Base-by-base conservation (phyloP, 2,329 filamentous ascomycete species). In the Chalaropsis thielavioides region DNA sequence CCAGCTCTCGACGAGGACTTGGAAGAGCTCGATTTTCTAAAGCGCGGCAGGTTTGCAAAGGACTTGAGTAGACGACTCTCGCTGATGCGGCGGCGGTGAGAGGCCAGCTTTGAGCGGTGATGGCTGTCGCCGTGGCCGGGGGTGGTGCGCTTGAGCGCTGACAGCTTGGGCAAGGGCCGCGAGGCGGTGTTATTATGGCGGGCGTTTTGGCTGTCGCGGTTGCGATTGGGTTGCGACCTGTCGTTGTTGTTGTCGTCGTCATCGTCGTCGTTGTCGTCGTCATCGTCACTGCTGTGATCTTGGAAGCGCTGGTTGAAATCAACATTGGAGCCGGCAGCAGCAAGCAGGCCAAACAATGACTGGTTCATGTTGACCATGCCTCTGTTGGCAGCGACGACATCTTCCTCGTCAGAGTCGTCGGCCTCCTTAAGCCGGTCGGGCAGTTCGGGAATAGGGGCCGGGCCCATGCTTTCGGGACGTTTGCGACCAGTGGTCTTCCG, bases 321-420 rank as follows among this genome's bases (percentile, higher is more conserved):
- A 62, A 88, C 86, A 67, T 84, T 85, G 38, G 90, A 92, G 6
- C 91, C 90, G 44, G 90, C 90, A 17, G 90, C 90, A 6, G 92
- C 89, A 69, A 97, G 92, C 76, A 97, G 83, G 64, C 90, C 91
- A 74, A 96, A 95, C 64, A 97, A 86, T 69, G 90, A 95, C 78
- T 96, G 92, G 74, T 96, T 94, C 85, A 95, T 90, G 71, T 91
- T 90, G 75, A 83, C 76, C 15, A 77, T 75, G 44, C 75, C 76
- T 65, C 78, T 76, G 8, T 71, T 73, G 1, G 78, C 74, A 3
- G 75, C 74, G 58, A 77, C 69, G 54, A 79, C 75, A 44, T 81
- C 78, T 69, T 82, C 78, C 58, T 81, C 79, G 40, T 73, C 75
- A 19, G 76, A 76, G n/a, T 76, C 76, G 66, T 81, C 76, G 35